phyloP scores from a whole-genome alignment of 2,329 filamentous ascomycete species.

The Colletotrichum sp. region DNA sequence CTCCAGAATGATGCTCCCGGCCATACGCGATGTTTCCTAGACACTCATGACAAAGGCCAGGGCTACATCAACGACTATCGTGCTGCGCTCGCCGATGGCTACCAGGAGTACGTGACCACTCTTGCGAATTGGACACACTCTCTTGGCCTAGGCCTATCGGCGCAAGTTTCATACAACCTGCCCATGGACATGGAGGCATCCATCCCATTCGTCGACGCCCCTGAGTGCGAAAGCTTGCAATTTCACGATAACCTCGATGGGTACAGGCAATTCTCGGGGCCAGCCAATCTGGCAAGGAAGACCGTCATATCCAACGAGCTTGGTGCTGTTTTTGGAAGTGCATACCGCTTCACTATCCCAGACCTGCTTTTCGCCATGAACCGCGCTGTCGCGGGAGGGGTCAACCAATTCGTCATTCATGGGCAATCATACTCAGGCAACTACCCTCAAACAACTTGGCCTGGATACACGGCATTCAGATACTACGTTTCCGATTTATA shows the following conservation, averaged over 20 bases:
- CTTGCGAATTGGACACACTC: not conserved
- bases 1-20: not conserved
- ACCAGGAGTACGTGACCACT: not conserved
- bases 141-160: conserved; percentile 39
- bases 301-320: conserved; percentile 44
- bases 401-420: conserved; percentile 51
- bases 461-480: conserved; percentile 47
- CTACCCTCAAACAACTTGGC: conserved; percentile 54
- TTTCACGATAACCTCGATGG: conserved; percentile 41
- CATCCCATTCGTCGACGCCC: conserved; percentile 40
- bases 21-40: not conserved
- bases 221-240: conserved; percentile 44
- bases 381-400: conserved; percentile 40
- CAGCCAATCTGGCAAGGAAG: conserved; percentile 41
- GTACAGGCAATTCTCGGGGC: conserved; percentile 43
- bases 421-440: conserved; percentile 43
- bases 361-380: conserved; percentile 40
- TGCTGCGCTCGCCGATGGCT: not conserved
- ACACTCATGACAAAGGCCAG: not conserved
- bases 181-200: conserved; percentile 45
- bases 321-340: conserved; percentile 27
- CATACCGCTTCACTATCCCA: conserved; percentile 21
- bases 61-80: conserved; percentile 10
- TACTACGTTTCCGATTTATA: conserved; percentile 48
- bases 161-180: conserved; percentile 44